These are phyloP conservation scores for Acanthamoeba lenticulata DNA, from an alignment of 208 protist genomes.

Conservation along the genomic window DNA sequence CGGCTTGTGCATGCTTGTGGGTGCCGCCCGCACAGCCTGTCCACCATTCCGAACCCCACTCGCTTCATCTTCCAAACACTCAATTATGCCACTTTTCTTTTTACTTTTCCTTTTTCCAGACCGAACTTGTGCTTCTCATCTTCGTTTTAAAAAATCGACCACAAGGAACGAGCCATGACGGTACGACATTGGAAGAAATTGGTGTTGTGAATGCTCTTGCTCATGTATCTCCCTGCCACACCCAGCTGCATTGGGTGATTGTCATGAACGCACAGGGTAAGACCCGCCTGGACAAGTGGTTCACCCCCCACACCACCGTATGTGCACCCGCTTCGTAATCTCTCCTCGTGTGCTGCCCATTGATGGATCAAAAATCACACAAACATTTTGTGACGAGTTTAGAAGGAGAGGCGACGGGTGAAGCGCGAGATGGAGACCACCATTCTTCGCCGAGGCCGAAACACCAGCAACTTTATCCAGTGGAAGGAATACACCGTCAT, in stretches of 20 bases:
- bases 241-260: slow-evolving; percentile 97
- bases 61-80: too few species aligned
- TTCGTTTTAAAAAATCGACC: neutral
- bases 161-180: neutral
- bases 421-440: slow-evolving; percentile 32
- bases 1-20: too few species aligned
- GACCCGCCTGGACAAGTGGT: slow-evolving; percentile 99
- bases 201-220: too few species aligned
- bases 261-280: slow-evolving; percentile 99
- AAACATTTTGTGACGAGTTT: neutral
- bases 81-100: neutral
- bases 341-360: slow-evolving; percentile 90
- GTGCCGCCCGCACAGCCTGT: too few species aligned
- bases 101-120: neutral
- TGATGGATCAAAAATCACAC: neutral
- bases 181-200: too few species aligned
- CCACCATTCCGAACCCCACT: too few species aligned
- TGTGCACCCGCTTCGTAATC: slow-evolving; percentile 93
- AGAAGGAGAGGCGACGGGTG: slow-evolving; percentile 23
- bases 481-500: slow-evolving; percentile 66
- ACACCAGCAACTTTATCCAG: slow-evolving; percentile 45
- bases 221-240: neutral
- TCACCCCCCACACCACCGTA: slow-evolving; percentile 95
- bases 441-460: neutral
- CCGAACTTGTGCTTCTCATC: neutral